A percentile compares a stretch with the other conserved stretches of the same genome.
Conservation (phyloP, 2,329 filamentous ascomycete species). For the Ramularia endophylla region DNA sequence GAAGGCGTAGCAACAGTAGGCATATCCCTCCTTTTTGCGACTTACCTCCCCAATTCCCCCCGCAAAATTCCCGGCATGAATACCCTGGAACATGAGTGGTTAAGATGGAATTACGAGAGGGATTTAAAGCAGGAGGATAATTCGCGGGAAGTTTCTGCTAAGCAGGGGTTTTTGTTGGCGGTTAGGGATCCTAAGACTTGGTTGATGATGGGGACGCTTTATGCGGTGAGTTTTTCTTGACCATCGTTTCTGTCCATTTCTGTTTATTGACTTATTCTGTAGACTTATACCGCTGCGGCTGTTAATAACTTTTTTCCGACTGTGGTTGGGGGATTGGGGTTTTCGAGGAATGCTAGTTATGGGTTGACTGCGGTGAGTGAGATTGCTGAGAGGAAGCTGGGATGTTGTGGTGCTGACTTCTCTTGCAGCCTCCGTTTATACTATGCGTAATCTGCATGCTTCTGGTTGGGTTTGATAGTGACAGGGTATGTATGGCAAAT, state of each 20-base stretch:
- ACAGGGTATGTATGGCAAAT: too few species aligned
- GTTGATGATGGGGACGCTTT: slow-evolving; percentile 16
- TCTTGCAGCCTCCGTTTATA: slow-evolving; percentile 14
- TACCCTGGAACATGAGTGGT: slow-evolving; percentile 14
- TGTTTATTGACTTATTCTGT: neutral
- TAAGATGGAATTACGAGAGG: slow-evolving; percentile 18
- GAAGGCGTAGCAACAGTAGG: slow-evolving; percentile 23
- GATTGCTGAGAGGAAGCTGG: neutral
- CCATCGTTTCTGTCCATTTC: neutral
- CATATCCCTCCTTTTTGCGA: slow-evolving; percentile 16
- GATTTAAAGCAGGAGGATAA: slow-evolving; percentile 19
- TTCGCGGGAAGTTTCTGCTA: slow-evolving; percentile 14
- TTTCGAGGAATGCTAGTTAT: slow-evolving; percentile 18
- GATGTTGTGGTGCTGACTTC: neutral
- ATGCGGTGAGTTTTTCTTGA: slow-evolving; percentile 12
- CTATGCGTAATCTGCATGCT: slow-evolving; percentile 20
- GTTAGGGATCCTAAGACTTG: slow-evolving; percentile 21
- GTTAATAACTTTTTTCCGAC: slow-evolving; percentile 32
- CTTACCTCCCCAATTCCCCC: slow-evolving; percentile 19
- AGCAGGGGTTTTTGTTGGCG: slow-evolving; percentile 20
- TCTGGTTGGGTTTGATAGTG: slow-evolving; percentile 15
- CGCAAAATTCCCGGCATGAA: slow-evolving; percentile 13
- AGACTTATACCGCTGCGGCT: slow-evolving; percentile 14
- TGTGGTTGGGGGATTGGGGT: slow-evolving; percentile 35
- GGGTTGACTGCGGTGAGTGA: slow-evolving; percentile 12